Percentiles rank a stretch among this genome's conserved stretches.
Conservation (phyloP, 2,329 filamentous ascomycete genomes). For the Dendryphion nanum region DNA sequence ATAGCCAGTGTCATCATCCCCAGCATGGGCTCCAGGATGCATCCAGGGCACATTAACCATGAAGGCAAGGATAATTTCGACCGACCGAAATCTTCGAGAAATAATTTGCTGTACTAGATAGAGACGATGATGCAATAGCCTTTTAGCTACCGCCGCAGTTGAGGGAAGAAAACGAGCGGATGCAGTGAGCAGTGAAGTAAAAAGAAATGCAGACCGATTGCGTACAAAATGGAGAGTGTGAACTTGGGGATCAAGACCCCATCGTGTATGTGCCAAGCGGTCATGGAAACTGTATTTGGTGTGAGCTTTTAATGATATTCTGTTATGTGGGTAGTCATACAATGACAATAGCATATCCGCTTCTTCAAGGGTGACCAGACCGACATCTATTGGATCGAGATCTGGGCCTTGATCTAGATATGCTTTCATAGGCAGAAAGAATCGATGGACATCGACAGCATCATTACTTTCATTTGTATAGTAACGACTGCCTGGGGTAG, state of each 20-base stretch:
- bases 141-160: constrained; percentile 62
- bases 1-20: constrained; percentile 70
- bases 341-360: constrained; percentile 63
- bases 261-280: constrained; percentile 69
- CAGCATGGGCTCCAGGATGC: constrained; percentile 63
- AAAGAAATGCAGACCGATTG: constrained; percentile 66
- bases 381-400: constrained; percentile 67
- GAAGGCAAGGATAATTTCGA: constrained; percentile 72
- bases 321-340: constrained; percentile 51
- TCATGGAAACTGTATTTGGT: constrained; percentile 64
- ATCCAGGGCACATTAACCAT: constrained; percentile 78
- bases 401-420: constrained; percentile 63
- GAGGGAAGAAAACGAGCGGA: constrained; percentile 67
- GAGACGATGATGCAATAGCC: constrained; percentile 64
- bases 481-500: constrained; percentile 26
- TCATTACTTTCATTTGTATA: constrained; percentile 37
- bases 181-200: constrained; percentile 68
- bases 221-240: constrained; percentile 67
- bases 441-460: constrained; percentile 56
- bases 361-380: constrained; percentile 65
- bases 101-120: constrained; percentile 63
- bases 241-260: constrained; percentile 68
- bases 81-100: constrained; percentile 62
- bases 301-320: no score
- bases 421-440: constrained; percentile 65